A percentile compares a stretch with the other conserved stretches of the same genome.
phyloP scores from a whole-genome alignment of 148 eudicot genomes.

The Rhododendron kiyosumense region DNA sequence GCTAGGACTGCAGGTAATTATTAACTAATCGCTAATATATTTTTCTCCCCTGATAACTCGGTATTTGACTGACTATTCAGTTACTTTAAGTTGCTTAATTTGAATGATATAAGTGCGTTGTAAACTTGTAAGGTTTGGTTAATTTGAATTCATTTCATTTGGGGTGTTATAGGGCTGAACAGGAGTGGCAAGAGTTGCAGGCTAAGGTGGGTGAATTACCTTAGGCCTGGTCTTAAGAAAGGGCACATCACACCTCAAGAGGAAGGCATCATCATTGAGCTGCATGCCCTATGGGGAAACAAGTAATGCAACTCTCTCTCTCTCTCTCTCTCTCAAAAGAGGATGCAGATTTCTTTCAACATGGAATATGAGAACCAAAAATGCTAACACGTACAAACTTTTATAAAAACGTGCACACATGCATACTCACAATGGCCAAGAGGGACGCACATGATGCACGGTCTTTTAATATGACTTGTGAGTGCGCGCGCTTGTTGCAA shows the following conservation, averaged over 20 bases:
- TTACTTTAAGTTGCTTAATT: neutral
- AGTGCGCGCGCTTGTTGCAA: neutral
- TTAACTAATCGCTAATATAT: neutral
- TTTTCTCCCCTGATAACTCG: neutral
- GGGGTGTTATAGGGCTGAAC: conserved; percentile 41
- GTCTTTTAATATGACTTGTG: neutral
- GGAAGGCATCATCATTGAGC: conserved; percentile 64
- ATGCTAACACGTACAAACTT: neutral
- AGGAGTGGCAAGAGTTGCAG: conserved; percentile 73
- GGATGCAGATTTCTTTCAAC: neutral
- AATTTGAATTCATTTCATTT: neutral
- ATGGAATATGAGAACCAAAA: neutral
- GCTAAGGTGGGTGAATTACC: conserved; percentile 70
- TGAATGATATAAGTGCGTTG: neutral
- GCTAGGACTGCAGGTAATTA: conserved; percentile 39
- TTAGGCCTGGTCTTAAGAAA: conserved; percentile 62
- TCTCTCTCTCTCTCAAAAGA: neutral
- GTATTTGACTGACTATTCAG: neutral
- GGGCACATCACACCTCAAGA: conserved; percentile 66
- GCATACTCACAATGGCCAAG: neutral
- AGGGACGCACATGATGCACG: neutral
- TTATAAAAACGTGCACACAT: too few relatives aligned
- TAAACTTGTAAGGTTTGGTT: neutral
- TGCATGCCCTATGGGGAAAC: conserved; percentile 75
- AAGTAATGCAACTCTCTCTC: conserved; percentile 27